phyloP scores from a whole-genome alignment of 2,329 filamentous ascomycete genomes.

The Fusarium acutatum region DNA sequence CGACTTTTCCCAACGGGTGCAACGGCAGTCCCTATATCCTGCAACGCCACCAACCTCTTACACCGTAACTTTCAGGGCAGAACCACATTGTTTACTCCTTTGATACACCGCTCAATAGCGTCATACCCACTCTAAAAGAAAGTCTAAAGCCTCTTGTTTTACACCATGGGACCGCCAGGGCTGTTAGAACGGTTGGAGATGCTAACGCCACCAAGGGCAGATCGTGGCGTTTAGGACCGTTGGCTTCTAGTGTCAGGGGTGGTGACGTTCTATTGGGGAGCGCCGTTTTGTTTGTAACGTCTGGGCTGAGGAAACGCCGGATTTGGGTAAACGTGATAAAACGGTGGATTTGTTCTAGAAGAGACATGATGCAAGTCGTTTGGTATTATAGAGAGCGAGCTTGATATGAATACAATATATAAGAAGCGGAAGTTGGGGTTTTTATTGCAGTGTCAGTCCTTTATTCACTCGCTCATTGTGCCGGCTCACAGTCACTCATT shows the following conservation, averaged over 20 bases:
- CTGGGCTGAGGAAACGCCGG: conserved; percentile 12
- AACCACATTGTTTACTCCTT: background rate
- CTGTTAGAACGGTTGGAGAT: conserved; percentile 7
- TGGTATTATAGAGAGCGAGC: background rate
- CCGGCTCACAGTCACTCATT: conserved; percentile 15
- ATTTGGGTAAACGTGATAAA: conserved; percentile 13
- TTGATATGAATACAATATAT: conserved; percentile 4
- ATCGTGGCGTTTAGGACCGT: conserved; percentile 28
- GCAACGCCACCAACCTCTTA: conserved; percentile 1
- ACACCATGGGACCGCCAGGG: background rate
- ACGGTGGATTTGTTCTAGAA: conserved; percentile 19
- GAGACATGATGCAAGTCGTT: background rate
- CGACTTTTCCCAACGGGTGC: background rate
- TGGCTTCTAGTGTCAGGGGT: conserved; percentile 24
- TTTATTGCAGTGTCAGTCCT: background rate
- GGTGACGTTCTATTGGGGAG: background rate
- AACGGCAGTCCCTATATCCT: background rate
- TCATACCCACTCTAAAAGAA: background rate
- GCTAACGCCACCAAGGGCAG: conserved; percentile 22
- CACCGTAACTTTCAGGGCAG: background rate
- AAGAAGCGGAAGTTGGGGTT: background rate
- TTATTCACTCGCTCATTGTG: conserved; percentile 2
- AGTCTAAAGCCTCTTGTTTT: conserved; percentile 10
- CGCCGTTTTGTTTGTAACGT: conserved; percentile 21
- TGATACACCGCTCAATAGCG: background rate